Base-by-base conservation (phyloP, 305 asterid species). In the Fraxinus paxiana region DNA sequence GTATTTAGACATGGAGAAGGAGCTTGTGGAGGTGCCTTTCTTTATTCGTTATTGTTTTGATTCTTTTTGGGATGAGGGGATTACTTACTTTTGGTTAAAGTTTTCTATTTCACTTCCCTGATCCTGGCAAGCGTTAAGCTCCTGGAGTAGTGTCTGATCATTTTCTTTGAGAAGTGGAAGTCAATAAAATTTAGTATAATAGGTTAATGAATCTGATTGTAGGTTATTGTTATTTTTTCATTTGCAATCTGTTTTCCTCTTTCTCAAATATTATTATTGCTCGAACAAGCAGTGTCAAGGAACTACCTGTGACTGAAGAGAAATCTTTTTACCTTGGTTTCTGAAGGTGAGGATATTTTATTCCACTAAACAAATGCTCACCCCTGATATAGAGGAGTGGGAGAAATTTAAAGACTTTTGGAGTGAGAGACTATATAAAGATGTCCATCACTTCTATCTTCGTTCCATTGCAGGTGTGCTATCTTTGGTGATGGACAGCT, bases 391-490 rank as follows among this genome's bases (percentile, higher is more conserved):
- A 80, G 88, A 88, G 87, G 86, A 83, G 81, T 88, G 88, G 86
- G 78, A 85, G 85, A 90, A 83, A 89, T 88, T 89, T 74, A 75
- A 82, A 84, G 81, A 82, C 83, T 81, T 86, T 88, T 82, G 84
- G 90, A 83, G 82, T 81, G 56, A 79, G 79, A 84, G 85, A 87
- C 82, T 87, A 86, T 87, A 85, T 85, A 89, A 86, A 85, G 96
- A 88, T 92, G 88, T 89, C 97, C 97, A 92, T 96, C 97, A 92
- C 92, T 89, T 83, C 87, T 93, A 87, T 92, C 93, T 92, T 96
- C 92, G 88, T 92, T 90, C 90, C 81, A 85, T 93, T 92, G 98
- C 98, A 92, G 98, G 99, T 94, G 83, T 91, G 92, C 95, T 89
- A 83, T 85, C 81, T 88, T 83, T 90, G 92, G 87, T 90, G 99